Evolutionary conservation across 2,329 filamentous ascomycete genomes (phyloP).

Genomic region (Dactylella cylindrospora): DNA sequence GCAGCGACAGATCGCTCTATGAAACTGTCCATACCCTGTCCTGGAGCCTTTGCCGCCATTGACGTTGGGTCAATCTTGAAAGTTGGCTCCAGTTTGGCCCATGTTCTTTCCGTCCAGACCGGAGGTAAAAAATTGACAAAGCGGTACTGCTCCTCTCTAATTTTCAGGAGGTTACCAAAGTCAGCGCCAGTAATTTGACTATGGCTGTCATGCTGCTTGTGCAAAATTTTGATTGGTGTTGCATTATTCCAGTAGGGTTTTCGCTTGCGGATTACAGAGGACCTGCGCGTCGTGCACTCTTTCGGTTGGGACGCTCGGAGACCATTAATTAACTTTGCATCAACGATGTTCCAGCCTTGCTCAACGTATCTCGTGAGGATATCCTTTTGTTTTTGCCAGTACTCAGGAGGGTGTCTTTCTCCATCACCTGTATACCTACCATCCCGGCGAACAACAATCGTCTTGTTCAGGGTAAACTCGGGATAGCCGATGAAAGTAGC

Average conservation of each 20-base stretch:
- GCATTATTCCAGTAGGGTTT: background rate
- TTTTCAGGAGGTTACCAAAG: background rate
- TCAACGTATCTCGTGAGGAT: background rate
- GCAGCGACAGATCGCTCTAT: no score
- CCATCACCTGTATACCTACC: no score
- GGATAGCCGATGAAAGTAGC: conserved; percentile 18
- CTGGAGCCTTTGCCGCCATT: background rate
- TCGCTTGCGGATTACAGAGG: background rate
- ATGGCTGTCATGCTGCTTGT: background rate
- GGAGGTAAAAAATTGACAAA: conserved; percentile 19
- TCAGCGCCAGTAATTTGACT: conserved; percentile 4
- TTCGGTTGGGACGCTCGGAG: background rate
- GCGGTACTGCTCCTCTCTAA: conserved; percentile 11
- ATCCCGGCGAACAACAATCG: background rate
- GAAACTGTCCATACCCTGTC: conserved; percentile 2
- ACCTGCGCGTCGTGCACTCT: background rate
- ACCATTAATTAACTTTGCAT: no score
- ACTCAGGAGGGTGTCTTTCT: no score
- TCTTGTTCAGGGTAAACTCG: conserved; percentile 12
- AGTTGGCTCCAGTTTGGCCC: conserved; percentile 8
- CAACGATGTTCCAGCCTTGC: background rate
- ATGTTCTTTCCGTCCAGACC: conserved; percentile 10
- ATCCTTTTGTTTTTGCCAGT: background rate
- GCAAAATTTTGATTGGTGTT: conserved; percentile 14
- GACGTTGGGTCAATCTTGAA: conserved; percentile 3